Evolutionary conservation across 805 yeast species (phyloP).

Genomic region (Teunomyces stri): DNA sequence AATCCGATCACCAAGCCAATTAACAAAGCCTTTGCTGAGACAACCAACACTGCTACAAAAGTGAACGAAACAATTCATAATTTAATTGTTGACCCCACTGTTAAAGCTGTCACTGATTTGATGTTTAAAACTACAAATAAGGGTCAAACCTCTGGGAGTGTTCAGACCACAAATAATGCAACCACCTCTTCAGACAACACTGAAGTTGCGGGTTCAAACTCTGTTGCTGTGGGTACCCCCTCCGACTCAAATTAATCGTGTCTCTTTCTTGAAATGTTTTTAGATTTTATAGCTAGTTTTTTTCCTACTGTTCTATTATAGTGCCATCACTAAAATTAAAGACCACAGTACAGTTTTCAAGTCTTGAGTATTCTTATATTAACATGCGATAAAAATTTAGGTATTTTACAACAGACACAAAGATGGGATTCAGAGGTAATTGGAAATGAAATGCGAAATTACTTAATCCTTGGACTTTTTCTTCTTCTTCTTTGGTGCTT

Average conservation of each 20-base stretch:
- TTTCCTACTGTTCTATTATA: background rate
- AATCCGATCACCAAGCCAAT: constrained; percentile 49
- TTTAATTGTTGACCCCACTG: background rate
- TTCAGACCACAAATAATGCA: background rate
- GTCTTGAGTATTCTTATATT: constrained; percentile 5
- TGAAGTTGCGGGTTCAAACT: background rate
- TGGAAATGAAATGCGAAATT: constrained; percentile 4
- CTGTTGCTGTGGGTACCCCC: background rate
- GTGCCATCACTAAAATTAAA: background rate
- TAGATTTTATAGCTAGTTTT: background rate
- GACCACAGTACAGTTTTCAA: background rate
- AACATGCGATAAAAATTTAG: constrained; percentile 27
- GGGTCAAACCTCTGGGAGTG: background rate
- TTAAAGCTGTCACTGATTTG: constrained; percentile 1
- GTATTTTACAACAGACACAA: constrained; percentile 22
- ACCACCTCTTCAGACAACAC: background rate
- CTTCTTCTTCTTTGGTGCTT: constrained; percentile 41
- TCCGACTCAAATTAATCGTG: background rate
- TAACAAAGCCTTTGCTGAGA: background rate
- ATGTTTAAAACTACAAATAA: background rate
- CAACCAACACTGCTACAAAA: background rate
- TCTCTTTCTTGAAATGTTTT: background rate
- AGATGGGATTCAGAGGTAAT: constrained; percentile 4
- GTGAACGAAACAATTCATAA: constrained; percentile 1
- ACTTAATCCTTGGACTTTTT: constrained; percentile 45